phyloP scores from a whole-genome alignment of 805 yeast species.

The Cyberlindnera americana region DNA sequence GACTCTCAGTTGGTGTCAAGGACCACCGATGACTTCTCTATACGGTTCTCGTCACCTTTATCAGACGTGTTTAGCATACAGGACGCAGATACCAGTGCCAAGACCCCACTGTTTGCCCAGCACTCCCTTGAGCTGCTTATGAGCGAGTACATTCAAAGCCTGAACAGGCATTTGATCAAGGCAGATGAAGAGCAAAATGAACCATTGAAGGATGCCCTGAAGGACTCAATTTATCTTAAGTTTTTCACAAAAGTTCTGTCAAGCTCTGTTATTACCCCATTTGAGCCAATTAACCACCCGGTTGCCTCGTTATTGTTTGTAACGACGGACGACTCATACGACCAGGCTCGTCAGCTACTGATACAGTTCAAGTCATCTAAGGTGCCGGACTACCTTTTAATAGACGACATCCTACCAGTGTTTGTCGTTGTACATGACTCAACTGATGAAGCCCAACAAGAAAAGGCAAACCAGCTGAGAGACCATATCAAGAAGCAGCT shows the following conservation, averaged over 20 bases:
- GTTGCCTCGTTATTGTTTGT: slow-evolving; percentile 68
- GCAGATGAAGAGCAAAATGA: slow-evolving; percentile 18
- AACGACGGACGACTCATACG: slow-evolving; percentile 50
- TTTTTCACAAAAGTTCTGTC: slow-evolving; percentile 58
- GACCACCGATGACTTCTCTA: slow-evolving; percentile 49
- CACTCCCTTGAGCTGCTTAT: slow-evolving; percentile 37
- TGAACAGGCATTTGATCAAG: slow-evolving; percentile 21
- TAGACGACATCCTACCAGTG: slow-evolving; percentile 56
- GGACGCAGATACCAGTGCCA: slow-evolving; percentile 21
- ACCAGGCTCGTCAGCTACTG: slow-evolving; percentile 54
- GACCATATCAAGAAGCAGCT: slow-evolving; percentile 34
- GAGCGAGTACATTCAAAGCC: slow-evolving; percentile 29
- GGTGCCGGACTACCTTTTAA: slow-evolving; percentile 62
- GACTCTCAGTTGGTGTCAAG: slow-evolving; percentile 49
- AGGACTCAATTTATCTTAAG: slow-evolving; percentile 50
- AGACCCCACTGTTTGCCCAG: slow-evolving; percentile 30
- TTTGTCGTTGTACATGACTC: slow-evolving; percentile 50
- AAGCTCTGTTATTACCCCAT: slow-evolving; percentile 60
- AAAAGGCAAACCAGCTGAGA: slow-evolving; percentile 36
- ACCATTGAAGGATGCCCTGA: slow-evolving; percentile 31
- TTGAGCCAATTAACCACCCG: slow-evolving; percentile 87
- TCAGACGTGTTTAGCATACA: slow-evolving; percentile 32
- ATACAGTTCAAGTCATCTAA: slow-evolving; percentile 45
- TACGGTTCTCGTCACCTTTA: slow-evolving; percentile 47
- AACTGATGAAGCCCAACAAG: slow-evolving; percentile 40